Conservation (phyloP, 176 grass and related monocot species). For the Tillandsia leiboldiana region DNA sequence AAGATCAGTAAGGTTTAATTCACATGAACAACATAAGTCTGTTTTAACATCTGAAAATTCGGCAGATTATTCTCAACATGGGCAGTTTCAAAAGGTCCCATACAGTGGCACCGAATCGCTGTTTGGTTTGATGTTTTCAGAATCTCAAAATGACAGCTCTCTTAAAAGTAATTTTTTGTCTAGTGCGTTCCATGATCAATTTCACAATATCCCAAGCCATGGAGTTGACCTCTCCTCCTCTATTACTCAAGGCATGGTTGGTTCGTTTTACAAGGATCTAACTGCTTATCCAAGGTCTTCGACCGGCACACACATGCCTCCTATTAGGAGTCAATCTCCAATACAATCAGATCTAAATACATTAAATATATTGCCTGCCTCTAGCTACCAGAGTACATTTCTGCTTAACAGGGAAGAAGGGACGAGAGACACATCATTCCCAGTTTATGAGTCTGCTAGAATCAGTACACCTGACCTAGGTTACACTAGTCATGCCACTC, state of each 20-base stretch:
- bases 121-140: background rate
- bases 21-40: conserved; percentile 26
- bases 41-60: background rate
- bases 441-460: conserved; percentile 1
- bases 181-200: background rate
- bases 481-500: background rate
- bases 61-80: background rate
- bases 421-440: conserved; percentile 14
- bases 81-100: background rate
- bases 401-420: conserved; percentile 20
- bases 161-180: background rate
- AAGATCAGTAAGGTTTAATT: conserved; percentile 31
- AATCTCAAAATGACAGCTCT: background rate
- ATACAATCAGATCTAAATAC: conserved; percentile 29
- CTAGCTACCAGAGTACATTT: conserved; percentile 15
- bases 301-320: background rate
- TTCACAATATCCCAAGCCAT: background rate
- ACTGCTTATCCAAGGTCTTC: background rate
- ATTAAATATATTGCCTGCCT: conserved; percentile 20
- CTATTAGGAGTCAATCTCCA: conserved; percentile 15
- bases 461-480: background rate
- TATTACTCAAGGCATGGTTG: background rate
- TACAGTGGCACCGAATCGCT: background rate
- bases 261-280: background rate
- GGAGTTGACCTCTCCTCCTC: background rate